phyloP scores from a whole-genome alignment of 805 yeast genomes.

The Candida morakotiae region DNA sequence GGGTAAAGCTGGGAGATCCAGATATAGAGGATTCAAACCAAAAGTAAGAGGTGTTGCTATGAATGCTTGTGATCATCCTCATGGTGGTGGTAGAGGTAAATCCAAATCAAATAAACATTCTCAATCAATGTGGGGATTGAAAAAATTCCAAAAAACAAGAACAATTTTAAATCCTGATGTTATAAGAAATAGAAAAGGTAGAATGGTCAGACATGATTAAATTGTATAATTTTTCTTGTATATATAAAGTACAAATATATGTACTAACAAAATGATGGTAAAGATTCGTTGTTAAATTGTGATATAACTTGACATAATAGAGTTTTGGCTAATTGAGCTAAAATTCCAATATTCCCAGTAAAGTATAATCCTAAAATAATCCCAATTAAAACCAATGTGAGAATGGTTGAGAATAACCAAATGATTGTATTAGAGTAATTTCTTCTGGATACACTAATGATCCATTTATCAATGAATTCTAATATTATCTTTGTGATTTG shows the following conservation, averaged over 20 bases:
- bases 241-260: slow-evolving; percentile 1
- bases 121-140: slow-evolving; percentile 95
- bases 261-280: slow-evolving; percentile 7
- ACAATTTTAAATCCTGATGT: slow-evolving; percentile 1
- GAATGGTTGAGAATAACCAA: slow-evolving; percentile 6
- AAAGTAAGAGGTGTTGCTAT: slow-evolving; percentile 96
- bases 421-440: slow-evolving; percentile 4
- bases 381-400: slow-evolving; percentile 5
- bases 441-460: slow-evolving; percentile 4
- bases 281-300: slow-evolving; percentile 1
- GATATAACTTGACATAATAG: slow-evolving; percentile 10
- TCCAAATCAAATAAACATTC: slow-evolving; percentile 93
- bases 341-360: slow-evolving; percentile 13
- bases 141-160: slow-evolving; percentile 92
- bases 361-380: slow-evolving; percentile 9
- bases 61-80: slow-evolving; percentile 97
- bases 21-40: slow-evolving; percentile 92
- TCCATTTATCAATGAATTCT: slow-evolving; percentile 7
- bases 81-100: slow-evolving; percentile 99
- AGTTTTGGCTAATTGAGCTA: slow-evolving; percentile 6
- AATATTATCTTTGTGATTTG: not conserved
- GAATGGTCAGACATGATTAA: slow-evolving; percentile 5
- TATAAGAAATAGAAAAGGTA: slow-evolving; percentile 58
- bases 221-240: slow-evolving; percentile 4
- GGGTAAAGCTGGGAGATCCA: slow-evolving; percentile 96